A percentile compares a stretch with the other conserved stretches of the same genome.
Conservation (phyloP, 495 filamentous ascomycete genomes). For the Neohortaea acidophila region DNA sequence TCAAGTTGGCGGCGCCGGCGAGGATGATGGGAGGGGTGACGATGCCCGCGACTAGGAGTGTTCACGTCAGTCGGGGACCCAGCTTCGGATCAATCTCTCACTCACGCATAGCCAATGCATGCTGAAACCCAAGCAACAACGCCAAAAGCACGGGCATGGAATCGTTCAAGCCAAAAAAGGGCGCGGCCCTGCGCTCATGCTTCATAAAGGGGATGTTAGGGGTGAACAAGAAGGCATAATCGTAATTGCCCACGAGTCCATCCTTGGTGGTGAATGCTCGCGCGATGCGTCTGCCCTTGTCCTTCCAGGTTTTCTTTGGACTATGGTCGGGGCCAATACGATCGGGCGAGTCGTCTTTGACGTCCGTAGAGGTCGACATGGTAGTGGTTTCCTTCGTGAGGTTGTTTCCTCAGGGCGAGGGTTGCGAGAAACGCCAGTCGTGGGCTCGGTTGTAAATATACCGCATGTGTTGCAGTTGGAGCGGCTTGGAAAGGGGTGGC, state of each 20-base stretch:
- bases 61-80: too few relatives aligned
- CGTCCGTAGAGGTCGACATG: constrained; percentile 3
- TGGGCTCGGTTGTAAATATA: not conserved
- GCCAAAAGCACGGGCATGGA: constrained; percentile 66
- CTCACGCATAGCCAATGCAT: constrained; percentile 52
- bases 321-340: constrained; percentile 19
- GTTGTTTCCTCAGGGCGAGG: too few relatives aligned
- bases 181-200: constrained; percentile 44
- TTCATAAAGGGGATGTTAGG: constrained; percentile 77
- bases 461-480: too few relatives aligned
- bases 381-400: too few relatives aligned
- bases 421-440: too few relatives aligned
- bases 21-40: constrained; percentile 76
- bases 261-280: constrained; percentile 32
- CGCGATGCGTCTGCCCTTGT: constrained; percentile 15
- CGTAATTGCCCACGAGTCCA: constrained; percentile 70
- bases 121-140: constrained; percentile 55
- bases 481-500: too few relatives aligned
- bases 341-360: constrained; percentile 23
- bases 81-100: too few relatives aligned
- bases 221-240: constrained; percentile 64
- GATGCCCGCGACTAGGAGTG: constrained; percentile 52
- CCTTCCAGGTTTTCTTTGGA: constrained; percentile 15
- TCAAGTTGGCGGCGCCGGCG: constrained; percentile 53
- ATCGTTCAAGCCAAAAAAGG: constrained; percentile 82